These are phyloP conservation scores for Colletotrichum sp. DNA, from an alignment of 2,329 filamentous ascomycete species.

Conservation along the genomic window DNA sequence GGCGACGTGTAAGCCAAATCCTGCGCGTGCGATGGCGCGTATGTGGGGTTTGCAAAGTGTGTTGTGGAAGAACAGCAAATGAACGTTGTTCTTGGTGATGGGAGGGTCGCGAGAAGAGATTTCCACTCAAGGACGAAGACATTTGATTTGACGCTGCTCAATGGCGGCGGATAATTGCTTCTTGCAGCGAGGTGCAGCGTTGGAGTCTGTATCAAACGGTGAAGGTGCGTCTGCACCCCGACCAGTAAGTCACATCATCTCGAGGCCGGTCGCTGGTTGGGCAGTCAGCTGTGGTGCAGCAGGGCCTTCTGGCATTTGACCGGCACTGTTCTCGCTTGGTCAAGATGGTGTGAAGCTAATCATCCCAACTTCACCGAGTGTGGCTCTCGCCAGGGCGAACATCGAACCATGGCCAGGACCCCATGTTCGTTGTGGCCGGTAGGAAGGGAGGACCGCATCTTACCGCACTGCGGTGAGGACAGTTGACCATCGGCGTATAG, in stretches of 20 bases:
- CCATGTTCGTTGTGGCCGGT: background rate
- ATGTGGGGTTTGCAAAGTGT: background rate
- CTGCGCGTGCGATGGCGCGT: background rate
- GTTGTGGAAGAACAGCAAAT: background rate
- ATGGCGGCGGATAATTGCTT: background rate
- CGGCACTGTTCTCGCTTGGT: constrained; percentile 13
- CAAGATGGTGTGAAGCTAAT: constrained; percentile 13
- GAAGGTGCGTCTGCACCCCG: background rate
- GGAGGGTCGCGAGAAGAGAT: background rate
- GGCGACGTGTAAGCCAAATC: background rate
- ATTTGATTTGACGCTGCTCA: background rate
- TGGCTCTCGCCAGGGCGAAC: background rate
- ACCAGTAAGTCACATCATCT: background rate
- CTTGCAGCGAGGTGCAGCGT: constrained; percentile 6
- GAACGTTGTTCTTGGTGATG: background rate
- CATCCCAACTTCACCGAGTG: constrained; percentile 9
- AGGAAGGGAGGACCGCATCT: background rate
- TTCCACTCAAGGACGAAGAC: background rate
- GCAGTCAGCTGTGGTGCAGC: background rate
- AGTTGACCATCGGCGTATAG: background rate
- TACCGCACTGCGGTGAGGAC: background rate
- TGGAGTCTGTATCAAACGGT: background rate
- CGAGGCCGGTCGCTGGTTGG: background rate
- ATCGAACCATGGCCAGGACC: background rate
- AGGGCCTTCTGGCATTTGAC: constrained; percentile 5